Evolutionary conservation across 768 basidiomycete species (phyloP), one percentile per base, ranked within the genome.

Genomic region (Tremella fuciformis): DNA sequence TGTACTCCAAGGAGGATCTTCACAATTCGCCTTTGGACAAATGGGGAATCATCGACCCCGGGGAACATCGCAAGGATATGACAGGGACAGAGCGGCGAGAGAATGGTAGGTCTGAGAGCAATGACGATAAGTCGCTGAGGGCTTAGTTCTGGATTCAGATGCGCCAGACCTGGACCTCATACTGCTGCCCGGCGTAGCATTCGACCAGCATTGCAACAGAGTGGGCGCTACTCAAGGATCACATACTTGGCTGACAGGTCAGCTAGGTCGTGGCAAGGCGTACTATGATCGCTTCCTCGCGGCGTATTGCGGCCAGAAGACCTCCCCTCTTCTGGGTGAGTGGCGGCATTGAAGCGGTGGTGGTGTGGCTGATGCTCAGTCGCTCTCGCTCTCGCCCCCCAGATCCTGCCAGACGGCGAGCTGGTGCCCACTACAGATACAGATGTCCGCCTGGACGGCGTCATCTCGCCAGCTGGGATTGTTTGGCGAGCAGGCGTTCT

Each of bases 251-350:
- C n/a, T 46, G 42, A 46, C 19, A 19, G 25, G 22, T 1, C 54
- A 74, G 72, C 64, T 74, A 0, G 72, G 72, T 15, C 47, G 72
- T 15, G 72, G 72, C 3, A 74, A 74, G 53, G 72, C 65, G 24
- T 74, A 58, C 50, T 74, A 74, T 47, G 72, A 74, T 48, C 53
- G 64, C 2, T 74, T 67, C 58, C 54, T 74, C 6, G 42, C 42
- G 1, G 22, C 51, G 2, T 73, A 70, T 52, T 64, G 63, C 1
- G 42, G 58, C 3, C 25, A 29, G 7, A 40, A 50, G 34, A 42
- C 44, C 3, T 52, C 57, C 13, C 71, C 71, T 7, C 53, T 67
- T 18, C 55, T 73, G 13, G 57, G 71, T 70, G 19, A 44, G 68
- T 55, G 21, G 4, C 8, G 19, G 37, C 21, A 13, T 62, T 24